Conservation (phyloP, 305 asterid genomes). For the Fraxinus dipetala region DNA sequence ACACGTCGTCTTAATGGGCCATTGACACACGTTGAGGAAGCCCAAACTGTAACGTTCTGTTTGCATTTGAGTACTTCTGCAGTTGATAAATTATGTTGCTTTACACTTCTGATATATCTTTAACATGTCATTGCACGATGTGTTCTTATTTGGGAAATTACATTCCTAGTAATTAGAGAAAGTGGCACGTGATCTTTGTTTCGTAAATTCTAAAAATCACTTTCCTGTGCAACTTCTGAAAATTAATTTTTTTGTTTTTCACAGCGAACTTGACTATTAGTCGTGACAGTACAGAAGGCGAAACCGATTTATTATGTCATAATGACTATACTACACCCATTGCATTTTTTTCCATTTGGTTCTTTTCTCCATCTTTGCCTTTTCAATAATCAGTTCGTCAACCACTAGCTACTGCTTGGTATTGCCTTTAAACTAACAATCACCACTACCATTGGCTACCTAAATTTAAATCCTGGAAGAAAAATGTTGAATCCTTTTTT, state of each 20-base stretch:
- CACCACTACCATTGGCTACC: not conserved
- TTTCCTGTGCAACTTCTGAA: not conserved
- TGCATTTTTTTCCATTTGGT: not conserved
- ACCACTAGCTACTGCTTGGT: not conserved
- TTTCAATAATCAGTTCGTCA: not conserved
- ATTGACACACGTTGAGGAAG: slow-evolving; percentile 47
- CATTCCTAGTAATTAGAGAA: not conserved
- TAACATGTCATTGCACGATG: not conserved
- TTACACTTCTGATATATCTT: not conserved
- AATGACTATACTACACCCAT: not conserved
- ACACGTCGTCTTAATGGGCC: slow-evolving; percentile 52
- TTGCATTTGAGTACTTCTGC: slow-evolving; percentile 1
- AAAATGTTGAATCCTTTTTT: not conserved
- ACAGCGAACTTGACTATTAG: not conserved
- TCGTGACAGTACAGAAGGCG: not conserved
- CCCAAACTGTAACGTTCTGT: slow-evolving; percentile 42
- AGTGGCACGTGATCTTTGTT: not conserved
- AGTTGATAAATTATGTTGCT: not conserved
- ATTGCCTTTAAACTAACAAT: not conserved
- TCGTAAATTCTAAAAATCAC: not conserved
- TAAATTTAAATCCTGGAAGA: not conserved
- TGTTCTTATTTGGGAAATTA: not conserved
- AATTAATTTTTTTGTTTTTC: not conserved
- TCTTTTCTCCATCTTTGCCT: not conserved
- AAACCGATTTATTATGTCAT: not conserved